Evolutionary conservation across 83 land plant species (phyloP).

Genomic region (Diphasiastrum complanatum): DNA sequence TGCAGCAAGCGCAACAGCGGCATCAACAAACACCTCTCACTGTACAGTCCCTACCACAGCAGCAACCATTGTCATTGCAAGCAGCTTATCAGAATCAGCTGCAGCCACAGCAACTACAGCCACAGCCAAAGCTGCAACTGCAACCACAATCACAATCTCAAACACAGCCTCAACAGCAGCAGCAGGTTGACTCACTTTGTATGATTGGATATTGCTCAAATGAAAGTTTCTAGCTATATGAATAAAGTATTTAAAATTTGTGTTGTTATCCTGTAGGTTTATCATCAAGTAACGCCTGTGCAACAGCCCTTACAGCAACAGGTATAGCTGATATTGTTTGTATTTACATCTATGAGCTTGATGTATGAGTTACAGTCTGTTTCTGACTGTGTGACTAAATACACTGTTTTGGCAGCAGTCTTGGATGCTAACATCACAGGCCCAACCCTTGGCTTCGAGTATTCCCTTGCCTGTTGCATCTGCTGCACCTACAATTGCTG

Average conservation of each 20-base stretch:
- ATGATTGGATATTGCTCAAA: conserved; percentile 21
- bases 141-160: conserved; percentile 32
- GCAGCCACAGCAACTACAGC: conserved; percentile 38
- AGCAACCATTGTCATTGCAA: too few species aligned
- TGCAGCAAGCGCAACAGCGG: too few species aligned
- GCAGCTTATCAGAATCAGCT: conserved; percentile 17
- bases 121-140: conserved; percentile 36
- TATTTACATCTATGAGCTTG: not conserved
- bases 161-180: conserved; percentile 39
- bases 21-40: too few species aligned
- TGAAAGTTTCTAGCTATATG: not conserved
- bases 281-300: conserved; percentile 28
- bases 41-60: too few species aligned
- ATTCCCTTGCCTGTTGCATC: conserved; percentile 19
- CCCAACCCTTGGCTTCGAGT: conserved; percentile 21
- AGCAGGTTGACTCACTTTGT: conserved; percentile 40
- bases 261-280: conserved; percentile 17
- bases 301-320: conserved; percentile 28
- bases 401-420: conserved; percentile 27
- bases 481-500: conserved; percentile 27
- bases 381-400: conserved; percentile 27
- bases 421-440: conserved; percentile 29
- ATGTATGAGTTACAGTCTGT: conserved; percentile 23
- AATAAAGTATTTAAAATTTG: not conserved
- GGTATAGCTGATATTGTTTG: conserved; percentile 6